phyloP scores from a whole-genome alignment of 495 filamentous ascomycete genomes.

The Peziza echinospora region DNA sequence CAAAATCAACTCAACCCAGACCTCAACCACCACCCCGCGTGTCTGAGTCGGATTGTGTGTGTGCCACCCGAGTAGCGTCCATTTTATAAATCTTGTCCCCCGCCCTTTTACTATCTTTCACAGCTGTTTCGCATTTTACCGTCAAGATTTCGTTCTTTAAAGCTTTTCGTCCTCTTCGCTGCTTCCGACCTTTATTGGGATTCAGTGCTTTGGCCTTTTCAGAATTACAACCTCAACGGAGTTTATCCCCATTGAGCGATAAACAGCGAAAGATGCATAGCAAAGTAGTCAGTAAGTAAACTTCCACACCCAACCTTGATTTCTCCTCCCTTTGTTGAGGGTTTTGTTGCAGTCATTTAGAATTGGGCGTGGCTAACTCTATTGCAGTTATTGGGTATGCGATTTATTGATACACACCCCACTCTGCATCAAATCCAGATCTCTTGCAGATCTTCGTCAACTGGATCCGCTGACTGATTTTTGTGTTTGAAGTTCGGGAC shows the following conservation, averaged over 20 bases:
- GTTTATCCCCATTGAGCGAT: not conserved
- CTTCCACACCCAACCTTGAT: not conserved
- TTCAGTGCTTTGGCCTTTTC: not conserved
- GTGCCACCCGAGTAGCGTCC: too few species aligned
- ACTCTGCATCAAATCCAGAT: not conserved
- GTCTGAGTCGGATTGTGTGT: not conserved
- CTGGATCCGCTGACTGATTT: not conserved
- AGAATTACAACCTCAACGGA: not conserved
- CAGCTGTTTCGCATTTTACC: too few species aligned
- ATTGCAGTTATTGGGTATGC: slow-evolving; percentile 17
- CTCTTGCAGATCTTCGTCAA: slow-evolving; percentile 10
- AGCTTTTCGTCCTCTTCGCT: not conserved
- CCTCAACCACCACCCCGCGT: not conserved
- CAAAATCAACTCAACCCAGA: too few species aligned
- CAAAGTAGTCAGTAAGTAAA: slow-evolving; percentile 53
- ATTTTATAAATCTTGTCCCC: too few species aligned
- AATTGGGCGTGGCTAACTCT: not conserved
- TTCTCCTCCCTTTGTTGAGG: not conserved
- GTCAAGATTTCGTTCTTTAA: not conserved
- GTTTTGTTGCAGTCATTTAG: too few species aligned
- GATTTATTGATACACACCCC: not conserved
- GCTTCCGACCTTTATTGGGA: not conserved
- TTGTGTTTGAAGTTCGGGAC: slow-evolving; percentile 50
- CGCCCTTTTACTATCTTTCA: too few species aligned
- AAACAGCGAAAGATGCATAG: slow-evolving; percentile 44